A percentile compares a stretch with the other conserved stretches of the same genome.
Evolutionary conservation across 108 stramenopile species (phyloP).

Genomic region (Seminavis robusta): DNA sequence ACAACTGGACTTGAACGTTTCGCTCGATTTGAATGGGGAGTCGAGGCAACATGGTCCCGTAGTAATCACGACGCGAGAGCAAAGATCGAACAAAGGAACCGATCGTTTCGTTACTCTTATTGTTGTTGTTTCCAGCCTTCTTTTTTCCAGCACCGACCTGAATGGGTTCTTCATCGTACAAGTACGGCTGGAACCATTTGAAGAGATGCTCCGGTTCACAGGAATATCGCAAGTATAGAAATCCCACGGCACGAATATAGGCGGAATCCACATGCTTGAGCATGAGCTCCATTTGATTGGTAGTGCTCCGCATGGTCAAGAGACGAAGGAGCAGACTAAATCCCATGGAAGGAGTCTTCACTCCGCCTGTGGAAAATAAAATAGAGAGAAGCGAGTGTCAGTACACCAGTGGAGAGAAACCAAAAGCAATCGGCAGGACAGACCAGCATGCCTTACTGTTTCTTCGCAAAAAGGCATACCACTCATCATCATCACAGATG

Average conservation of each 20-base stretch:
- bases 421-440: neutral
- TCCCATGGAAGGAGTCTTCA: constrained; percentile 85
- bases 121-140: neutral
- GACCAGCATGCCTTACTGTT: neutral
- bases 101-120: constrained; percentile 43
- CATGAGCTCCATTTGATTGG: constrained; percentile 88
- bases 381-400: neutral
- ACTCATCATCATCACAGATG: no score
- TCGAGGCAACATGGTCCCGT: constrained; percentile 91
- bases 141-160: constrained; percentile 26
- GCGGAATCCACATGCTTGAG: constrained; percentile 86
- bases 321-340: constrained; percentile 93
- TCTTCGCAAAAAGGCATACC: neutral
- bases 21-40: constrained; percentile 89
- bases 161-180: constrained; percentile 86
- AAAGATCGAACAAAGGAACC: constrained; percentile 75
- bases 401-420: neutral
- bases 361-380: constrained; percentile 13
- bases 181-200: constrained; percentile 84
- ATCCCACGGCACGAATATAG: constrained; percentile 92
- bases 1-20: constrained; percentile 86
- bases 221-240: constrained; percentile 93
- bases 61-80: constrained; percentile 82
- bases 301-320: constrained; percentile 87
- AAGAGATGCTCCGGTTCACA: constrained; percentile 82